Conservation (phyloP, 1,139 yeast species). For the Scheffersomyces lignicola region DNA sequence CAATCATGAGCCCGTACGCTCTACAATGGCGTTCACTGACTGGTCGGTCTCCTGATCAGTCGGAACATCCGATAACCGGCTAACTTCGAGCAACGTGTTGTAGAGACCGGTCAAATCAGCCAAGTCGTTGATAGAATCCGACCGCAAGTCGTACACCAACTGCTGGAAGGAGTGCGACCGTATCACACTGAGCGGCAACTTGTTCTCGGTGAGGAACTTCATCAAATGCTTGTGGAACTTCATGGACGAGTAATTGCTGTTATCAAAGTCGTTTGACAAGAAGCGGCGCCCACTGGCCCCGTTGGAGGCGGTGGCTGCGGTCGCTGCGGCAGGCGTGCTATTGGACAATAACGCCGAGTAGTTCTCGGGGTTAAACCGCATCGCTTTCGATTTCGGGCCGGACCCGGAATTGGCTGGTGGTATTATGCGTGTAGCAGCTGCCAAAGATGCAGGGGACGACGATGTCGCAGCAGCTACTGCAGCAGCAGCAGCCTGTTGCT, state of each 20-base stretch:
- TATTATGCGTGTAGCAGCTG: no score
- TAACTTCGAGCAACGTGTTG: conserved; percentile 47
- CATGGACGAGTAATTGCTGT: conserved; percentile 42
- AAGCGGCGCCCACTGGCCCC: conserved; percentile 19
- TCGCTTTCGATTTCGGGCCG: not conserved
- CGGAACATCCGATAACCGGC: conserved; percentile 25
- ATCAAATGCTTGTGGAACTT: conserved; percentile 54
- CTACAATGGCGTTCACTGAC: no score
- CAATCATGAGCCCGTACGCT: no score
- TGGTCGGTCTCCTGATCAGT: no score
- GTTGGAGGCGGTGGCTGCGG: conserved; percentile 8
- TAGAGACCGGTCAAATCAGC: conserved; percentile 48
- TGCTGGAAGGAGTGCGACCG: conserved; percentile 56
- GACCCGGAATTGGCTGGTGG: no score
- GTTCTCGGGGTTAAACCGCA: conserved; percentile 7
- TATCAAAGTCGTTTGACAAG: conserved; percentile 39
- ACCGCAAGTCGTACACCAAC: conserved; percentile 48
- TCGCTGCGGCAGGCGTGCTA: conserved; percentile 9
- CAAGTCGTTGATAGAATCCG: conserved; percentile 49
- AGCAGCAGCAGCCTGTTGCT: not conserved
- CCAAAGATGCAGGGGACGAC: no score
- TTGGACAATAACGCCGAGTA: no score
- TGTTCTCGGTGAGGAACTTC: conserved; percentile 52
- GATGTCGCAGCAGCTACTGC: not conserved
- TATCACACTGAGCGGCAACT: conserved; percentile 47